Evolutionary conservation across 108 stramenopile species (phyloP), one percentile per base, ranked within the genome.

Genomic region (Phaeodactylum tricornutum): DNA sequence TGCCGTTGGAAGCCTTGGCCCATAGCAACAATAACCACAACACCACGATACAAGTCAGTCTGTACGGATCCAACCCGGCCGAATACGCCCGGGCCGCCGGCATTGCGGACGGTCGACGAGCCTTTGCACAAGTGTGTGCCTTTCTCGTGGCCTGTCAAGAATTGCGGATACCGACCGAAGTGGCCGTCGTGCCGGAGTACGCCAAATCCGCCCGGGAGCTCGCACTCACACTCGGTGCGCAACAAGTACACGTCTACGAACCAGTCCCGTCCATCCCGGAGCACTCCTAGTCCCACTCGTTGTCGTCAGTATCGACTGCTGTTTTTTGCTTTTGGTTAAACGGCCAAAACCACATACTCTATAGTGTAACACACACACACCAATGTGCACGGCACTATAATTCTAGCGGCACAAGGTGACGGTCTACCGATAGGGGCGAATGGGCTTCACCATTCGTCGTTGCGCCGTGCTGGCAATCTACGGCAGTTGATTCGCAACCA

Each of bases 61-160:
- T 66, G 47, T 54, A 38, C 21, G 67, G 53, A 6, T 53, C 37
- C 16, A 47, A 33, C 24, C 59, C 67, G 1, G 34, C 11, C 14
- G 57, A 57, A 2, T 66, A 52, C 39, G 42, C 36, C 1, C n/a
- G 47, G 29, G 60, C 39, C 1, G 38, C 44, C 8, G 48, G 28
- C n/a, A 42, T 19, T 43, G 23, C 4, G 16, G 28, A 52, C 21
- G 19, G 30, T 20, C 47, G 36, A 17, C 12, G 48, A 45, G 43
- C 42, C 19, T 68, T 61, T 56, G 59, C 60, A 25, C 27, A 25
- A 16, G 47, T 68, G 12, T 68, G 67, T 48, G 62, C 54, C 21
- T 68, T 68, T 50, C 38, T 61, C 11, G 67, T 34, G 1, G 40
- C 32, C 6, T 59, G 60, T 8, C 41, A 36, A 0, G 67, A 68